Base-by-base conservation (phyloP, 306 rosid species). In the Abrus pulchellus region DNA sequence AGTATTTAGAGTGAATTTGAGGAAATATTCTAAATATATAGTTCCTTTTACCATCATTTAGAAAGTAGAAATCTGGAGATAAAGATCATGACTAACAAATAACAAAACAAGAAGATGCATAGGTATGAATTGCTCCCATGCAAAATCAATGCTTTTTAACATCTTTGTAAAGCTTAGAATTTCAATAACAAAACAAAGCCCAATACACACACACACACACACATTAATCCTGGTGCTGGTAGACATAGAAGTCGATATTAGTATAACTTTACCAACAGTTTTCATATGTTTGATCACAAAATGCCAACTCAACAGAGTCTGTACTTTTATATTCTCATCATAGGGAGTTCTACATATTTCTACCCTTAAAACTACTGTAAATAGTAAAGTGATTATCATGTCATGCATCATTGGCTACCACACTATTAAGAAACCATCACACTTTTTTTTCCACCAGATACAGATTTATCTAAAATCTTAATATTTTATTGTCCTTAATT, bases 141-240 rank as follows among this genome's bases (percentile, higher is more conserved):
- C 57, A 66, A 78, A 74, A 13, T 12, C 47, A 78, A 68, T 5
- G 75, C 75, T 70, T 68, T 1, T 11, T 28, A 69, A 67, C 36
- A 47, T 12, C 3, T 14, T 10, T 47, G 28, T 45, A 33, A 76
- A 12, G 32, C 68, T 38, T 45, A 50, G 29, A 59, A 38, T 47
- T 77, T 9, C 63, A 29, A 13, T 56, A n/a, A 48, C 10, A 34
- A 70, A n/a, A 48, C 10, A 34, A 70, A 65, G 38, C 59, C 67
- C 13, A 14, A 20, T 20, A 20, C 20, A 20, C 20, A 20, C 20
- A n/a, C n/a, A n/a, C n/a, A n/a, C n/a, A 20, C 20, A 20, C 20
- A 20, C 20, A 20, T 74, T 33, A 27, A 68, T 30, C 52, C 36
- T 7, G 32, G 40, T 14, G 57, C 36, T 7, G 32, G 40, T 14